A percentile compares a stretch with the other conserved stretches of the same genome.
Conservation (phyloP, 805 yeast species). For the Blastobotrys terrestris region DNA sequence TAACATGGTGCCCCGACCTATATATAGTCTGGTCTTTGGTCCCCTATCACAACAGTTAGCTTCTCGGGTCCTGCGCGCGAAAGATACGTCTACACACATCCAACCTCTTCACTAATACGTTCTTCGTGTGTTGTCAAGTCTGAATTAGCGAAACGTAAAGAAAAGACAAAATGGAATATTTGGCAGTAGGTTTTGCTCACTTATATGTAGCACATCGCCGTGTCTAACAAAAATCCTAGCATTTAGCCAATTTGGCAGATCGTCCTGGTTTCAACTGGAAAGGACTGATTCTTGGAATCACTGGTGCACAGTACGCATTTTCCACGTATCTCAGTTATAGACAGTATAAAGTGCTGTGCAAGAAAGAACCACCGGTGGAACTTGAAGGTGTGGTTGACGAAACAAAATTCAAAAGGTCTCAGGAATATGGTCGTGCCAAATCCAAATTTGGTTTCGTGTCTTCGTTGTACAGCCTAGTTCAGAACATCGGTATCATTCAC, state of each 20-base stretch:
- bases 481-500: slow-evolving; percentile 53
- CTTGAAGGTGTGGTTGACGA: slow-evolving; percentile 61
- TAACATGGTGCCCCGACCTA: too few species aligned
- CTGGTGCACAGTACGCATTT: slow-evolving; percentile 68
- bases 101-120: not conserved
- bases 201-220: not conserved
- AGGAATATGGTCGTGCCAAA: slow-evolving; percentile 74
- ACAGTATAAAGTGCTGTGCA: slow-evolving; percentile 62
- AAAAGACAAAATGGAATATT: slow-evolving; percentile 2
- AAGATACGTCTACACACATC: not conserved
- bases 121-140: not conserved
- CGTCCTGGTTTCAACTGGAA: slow-evolving; percentile 76
- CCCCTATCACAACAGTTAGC: not conserved
- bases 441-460: slow-evolving; percentile 58
- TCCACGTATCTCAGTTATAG: slow-evolving; percentile 69
- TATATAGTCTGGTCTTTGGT: too few species aligned
- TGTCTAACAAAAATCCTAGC: not conserved
- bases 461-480: slow-evolving; percentile 44
- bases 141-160: not conserved
- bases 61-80: not conserved
- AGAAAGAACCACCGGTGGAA: slow-evolving; percentile 58
- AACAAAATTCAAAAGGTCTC: slow-evolving; percentile 70
- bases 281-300: slow-evolving; percentile 60
- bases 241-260: slow-evolving; percentile 50
- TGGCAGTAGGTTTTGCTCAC: not conserved